Evolutionary conservation across 164 flowering plant species (phyloP).

Genomic region (Aristolochia contorta): DNA sequence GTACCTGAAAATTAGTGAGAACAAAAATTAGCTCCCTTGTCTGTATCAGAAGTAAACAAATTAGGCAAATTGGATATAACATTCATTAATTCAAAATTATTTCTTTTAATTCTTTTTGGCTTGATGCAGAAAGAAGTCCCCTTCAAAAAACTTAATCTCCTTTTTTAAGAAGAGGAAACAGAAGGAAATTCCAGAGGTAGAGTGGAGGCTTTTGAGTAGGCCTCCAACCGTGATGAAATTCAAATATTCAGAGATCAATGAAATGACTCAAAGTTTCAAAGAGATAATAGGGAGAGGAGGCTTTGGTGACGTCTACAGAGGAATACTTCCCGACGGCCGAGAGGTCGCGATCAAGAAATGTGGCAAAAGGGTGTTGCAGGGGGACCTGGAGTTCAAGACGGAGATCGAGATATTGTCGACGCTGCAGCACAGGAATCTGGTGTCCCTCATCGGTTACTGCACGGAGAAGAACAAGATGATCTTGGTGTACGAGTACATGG

Average conservation of each 20-base stretch:
- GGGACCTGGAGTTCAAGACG: conserved; percentile 56
- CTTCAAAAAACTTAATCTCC: not conserved
- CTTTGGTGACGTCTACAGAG: conserved; percentile 88
- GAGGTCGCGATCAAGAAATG: conserved; percentile 83
- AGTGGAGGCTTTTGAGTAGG: conserved; percentile 87
- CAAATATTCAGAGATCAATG: no score
- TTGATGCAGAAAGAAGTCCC: no score
- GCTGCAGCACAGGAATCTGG: conserved; percentile 41
- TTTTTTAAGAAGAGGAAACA: not conserved
- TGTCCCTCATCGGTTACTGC: conserved; percentile 38
- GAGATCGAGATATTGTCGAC: conserved; percentile 75
- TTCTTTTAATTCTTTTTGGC: no score
- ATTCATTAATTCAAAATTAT: no score
- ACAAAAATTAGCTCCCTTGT: no score
- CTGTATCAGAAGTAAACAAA: no score
- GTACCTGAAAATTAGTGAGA: no score
- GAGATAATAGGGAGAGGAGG: no score
- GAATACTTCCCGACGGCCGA: conserved; percentile 60
- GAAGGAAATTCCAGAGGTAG: conserved; percentile 25
- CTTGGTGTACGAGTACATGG: no score
- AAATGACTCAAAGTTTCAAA: no score
- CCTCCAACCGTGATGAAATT: no score
- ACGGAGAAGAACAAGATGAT: conserved; percentile 19
- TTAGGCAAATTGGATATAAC: no score
- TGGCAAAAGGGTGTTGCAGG: conserved; percentile 63